Percentiles rank a stretch among this genome's conserved stretches.
phyloP scores from a whole-genome alignment of 768 basidiomycete genomes.

The Lanmaoa pseudosensibilis region DNA sequence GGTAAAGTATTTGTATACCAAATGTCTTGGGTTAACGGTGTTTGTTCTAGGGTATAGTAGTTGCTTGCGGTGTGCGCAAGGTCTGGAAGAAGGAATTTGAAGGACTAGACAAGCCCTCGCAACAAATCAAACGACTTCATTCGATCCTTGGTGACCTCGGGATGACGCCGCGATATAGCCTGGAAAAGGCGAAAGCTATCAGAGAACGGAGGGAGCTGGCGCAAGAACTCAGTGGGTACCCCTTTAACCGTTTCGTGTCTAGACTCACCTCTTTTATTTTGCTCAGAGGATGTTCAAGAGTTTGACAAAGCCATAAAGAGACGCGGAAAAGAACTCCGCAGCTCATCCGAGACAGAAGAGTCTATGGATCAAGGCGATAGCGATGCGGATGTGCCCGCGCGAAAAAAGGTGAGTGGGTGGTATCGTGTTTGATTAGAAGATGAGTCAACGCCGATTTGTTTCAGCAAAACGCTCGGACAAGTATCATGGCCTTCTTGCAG shows the following conservation, averaged over 20 bases:
- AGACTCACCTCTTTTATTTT: background rate
- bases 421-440: background rate
- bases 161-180: conserved; percentile 73
- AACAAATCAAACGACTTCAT: conserved; percentile 66
- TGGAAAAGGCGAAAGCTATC: conserved; percentile 80
- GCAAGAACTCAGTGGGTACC: conserved; percentile 68
- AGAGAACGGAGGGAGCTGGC: conserved; percentile 72
- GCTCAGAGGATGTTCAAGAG: conserved; percentile 69
- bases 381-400: conserved; percentile 35
- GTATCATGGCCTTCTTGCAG: conserved; percentile 69
- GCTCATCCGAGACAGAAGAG: conserved; percentile 19
- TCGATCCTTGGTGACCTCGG: conserved; percentile 69
- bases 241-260: background rate
- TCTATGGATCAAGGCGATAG: conserved; percentile 36
- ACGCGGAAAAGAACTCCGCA: conserved; percentile 20
- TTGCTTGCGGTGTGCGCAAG: conserved; percentile 76
- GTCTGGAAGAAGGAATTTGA: conserved; percentile 75
- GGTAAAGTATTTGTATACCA: conserved; percentile 36
- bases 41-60: conserved; percentile 54
- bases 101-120: conserved; percentile 51
- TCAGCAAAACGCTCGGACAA: conserved; percentile 49
- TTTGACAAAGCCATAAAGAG: conserved; percentile 56
- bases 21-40: background rate
- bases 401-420: conserved; percentile 42
- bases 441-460: background rate